phyloP scores from a whole-genome alignment of 202 grass and related monocot species.

The Hordeum pubiflorum region DNA sequence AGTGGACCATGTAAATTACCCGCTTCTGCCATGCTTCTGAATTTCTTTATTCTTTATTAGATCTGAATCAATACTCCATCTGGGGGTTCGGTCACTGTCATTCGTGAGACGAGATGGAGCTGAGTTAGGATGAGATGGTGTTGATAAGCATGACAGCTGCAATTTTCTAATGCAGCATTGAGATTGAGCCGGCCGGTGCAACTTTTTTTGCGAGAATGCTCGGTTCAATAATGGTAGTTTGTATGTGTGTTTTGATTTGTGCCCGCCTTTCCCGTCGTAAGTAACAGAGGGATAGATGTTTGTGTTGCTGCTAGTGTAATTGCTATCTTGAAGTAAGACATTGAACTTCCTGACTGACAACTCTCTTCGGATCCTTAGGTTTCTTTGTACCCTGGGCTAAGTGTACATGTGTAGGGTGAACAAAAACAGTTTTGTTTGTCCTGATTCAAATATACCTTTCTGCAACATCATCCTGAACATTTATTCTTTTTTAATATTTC shows the following conservation, averaged over 20 bases:
- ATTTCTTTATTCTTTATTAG: constrained; percentile 47
- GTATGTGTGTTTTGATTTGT: constrained; percentile 29
- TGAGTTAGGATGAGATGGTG: constrained; percentile 18
- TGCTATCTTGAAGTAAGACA: background rate
- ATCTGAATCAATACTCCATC: constrained; percentile 22
- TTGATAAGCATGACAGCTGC: constrained; percentile 19
- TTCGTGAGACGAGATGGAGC: constrained; percentile 21
- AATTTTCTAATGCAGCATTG: constrained; percentile 59
- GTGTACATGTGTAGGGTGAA: constrained; percentile 35
- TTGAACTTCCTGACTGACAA: background rate
- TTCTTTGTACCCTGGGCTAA: background rate
- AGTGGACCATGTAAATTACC: constrained; percentile 60
- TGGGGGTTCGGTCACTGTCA: constrained; percentile 9
- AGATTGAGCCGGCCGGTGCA: constrained; percentile 36
- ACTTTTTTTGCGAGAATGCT: constrained; percentile 42
- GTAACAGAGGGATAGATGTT: constrained; percentile 27
- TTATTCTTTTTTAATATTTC: background rate
- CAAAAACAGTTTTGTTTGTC: constrained; percentile 14
- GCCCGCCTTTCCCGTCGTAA: background rate
- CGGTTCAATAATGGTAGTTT: constrained; percentile 30
- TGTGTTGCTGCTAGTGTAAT: constrained; percentile 36
- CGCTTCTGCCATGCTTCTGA: constrained; percentile 25
- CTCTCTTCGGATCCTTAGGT: background rate
- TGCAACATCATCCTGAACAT: background rate
- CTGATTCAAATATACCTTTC: background rate